Evolutionary conservation across 805 yeast species (phyloP).

Genomic region (Limtongia smithiae): DNA sequence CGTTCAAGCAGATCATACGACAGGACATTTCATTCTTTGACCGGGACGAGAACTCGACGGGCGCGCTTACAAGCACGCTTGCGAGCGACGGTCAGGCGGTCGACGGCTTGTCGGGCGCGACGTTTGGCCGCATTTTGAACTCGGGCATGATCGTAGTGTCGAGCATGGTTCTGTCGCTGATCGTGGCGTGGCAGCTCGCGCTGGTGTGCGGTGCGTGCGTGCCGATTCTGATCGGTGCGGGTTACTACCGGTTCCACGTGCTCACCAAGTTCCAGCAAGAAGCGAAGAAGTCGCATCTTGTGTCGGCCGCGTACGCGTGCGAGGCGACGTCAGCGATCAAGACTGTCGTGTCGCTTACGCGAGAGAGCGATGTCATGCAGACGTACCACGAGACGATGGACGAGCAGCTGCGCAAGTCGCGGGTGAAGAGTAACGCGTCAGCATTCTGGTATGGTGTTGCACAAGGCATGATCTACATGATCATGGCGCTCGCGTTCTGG

Average conservation of each 20-base stretch:
- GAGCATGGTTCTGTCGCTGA: slow-evolving; percentile 42
- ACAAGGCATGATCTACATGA: slow-evolving; percentile 42
- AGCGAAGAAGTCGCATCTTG: slow-evolving; percentile 32
- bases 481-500: slow-evolving; percentile 44
- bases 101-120: slow-evolving; percentile 32
- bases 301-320: slow-evolving; percentile 42
- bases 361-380: slow-evolving; percentile 40
- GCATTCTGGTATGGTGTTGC: slow-evolving; percentile 41
- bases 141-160: slow-evolving; percentile 33
- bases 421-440: slow-evolving; percentile 7
- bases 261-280: slow-evolving; percentile 33
- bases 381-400: slow-evolving; percentile 29
- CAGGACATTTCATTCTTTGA: slow-evolving; percentile 36
- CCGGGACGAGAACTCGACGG: slow-evolving; percentile 31
- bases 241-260: slow-evolving; percentile 40
- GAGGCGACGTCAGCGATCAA: slow-evolving; percentile 41
- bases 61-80: slow-evolving; percentile 31
- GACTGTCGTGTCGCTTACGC: slow-evolving; percentile 43
- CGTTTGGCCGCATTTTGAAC: slow-evolving; percentile 35
- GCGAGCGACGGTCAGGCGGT: slow-evolving; percentile 35
- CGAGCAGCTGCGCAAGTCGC: slow-evolving; percentile 1
- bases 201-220: slow-evolving; percentile 41
- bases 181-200: slow-evolving; percentile 43
- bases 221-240: slow-evolving; percentile 40
- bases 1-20: slow-evolving; percentile 30